A percentile compares a stretch with the other conserved stretches of the same genome.
phyloP scores from a whole-genome alignment of 2,329 filamentous ascomycete species.

The Ceratocystis papillata region DNA sequence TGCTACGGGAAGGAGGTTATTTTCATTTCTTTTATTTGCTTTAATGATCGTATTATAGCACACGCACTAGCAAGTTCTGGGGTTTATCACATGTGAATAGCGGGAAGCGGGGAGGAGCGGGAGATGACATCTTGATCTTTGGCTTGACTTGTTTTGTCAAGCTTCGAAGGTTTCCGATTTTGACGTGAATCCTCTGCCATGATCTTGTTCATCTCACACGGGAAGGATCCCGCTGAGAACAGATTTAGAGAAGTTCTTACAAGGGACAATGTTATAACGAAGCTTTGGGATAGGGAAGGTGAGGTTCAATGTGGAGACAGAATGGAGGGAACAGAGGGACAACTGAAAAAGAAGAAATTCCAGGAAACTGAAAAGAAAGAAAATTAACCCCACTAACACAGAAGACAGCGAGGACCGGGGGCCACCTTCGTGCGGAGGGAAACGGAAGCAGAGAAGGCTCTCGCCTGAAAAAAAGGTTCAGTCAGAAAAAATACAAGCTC shows the following conservation, averaged over 20 bases:
- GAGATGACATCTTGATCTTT: background rate
- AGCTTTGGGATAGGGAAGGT: background rate
- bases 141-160: background rate
- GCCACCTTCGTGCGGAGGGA: background rate
- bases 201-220: background rate
- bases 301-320: background rate
- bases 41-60: background rate
- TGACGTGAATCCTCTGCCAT: background rate
- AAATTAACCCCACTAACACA: background rate
- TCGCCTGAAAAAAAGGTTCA: constrained; percentile 17
- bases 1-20: too few relatives aligned
- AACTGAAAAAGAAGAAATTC: constrained; percentile 23
- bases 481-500: constrained; percentile 23
- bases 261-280: background rate
- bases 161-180: background rate
- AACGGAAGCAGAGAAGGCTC: background rate
- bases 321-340: background rate
- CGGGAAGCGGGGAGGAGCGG: background rate
- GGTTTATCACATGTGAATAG: background rate
- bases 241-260: too few relatives aligned
- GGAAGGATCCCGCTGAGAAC: constrained; percentile 7
- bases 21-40: background rate
- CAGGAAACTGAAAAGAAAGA: constrained; percentile 2
- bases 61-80: background rate
- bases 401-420: background rate